A percentile compares a stretch with the other conserved stretches of the same genome.
These are phyloP conservation scores for Trichophyton rubrum DNA, from an alignment of 2,329 filamentous ascomycete genomes.

Conservation along the genomic window DNA sequence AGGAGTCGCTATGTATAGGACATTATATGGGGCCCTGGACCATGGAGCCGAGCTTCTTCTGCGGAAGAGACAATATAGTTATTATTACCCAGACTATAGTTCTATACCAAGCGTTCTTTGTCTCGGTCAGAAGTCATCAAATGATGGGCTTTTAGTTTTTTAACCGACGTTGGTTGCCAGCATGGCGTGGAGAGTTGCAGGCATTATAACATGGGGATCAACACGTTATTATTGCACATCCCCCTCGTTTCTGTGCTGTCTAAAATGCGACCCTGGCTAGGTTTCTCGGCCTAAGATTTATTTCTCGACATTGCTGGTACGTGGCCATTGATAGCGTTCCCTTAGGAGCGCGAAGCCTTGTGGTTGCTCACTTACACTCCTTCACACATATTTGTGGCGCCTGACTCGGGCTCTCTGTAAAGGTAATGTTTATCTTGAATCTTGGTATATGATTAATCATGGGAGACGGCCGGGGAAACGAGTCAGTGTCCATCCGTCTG, in stretches of 20 bases:
- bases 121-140: neutral
- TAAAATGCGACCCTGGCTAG: neutral
- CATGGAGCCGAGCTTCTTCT: neutral
- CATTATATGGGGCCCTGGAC: neutral
- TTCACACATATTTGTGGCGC: too few species aligned
- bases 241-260: neutral
- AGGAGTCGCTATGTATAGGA: neutral
- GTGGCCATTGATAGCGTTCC: too few species aligned
- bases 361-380: too few species aligned
- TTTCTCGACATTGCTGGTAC: too few species aligned
- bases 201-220: neutral
- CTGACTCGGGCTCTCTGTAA: too few species aligned
- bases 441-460: too few species aligned
- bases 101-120: neutral
- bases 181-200: neutral
- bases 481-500: too few species aligned
- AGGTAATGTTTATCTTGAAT: too few species aligned
- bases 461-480: too few species aligned
- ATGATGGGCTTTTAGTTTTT: neutral
- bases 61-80: neutral
- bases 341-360: too few species aligned
- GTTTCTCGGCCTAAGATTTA: neutral
- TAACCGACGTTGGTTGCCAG: neutral
- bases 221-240: neutral
- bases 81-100: neutral